Base-by-base conservation (phyloP, 345 rosid genomes). In the Boechera stricta region DNA sequence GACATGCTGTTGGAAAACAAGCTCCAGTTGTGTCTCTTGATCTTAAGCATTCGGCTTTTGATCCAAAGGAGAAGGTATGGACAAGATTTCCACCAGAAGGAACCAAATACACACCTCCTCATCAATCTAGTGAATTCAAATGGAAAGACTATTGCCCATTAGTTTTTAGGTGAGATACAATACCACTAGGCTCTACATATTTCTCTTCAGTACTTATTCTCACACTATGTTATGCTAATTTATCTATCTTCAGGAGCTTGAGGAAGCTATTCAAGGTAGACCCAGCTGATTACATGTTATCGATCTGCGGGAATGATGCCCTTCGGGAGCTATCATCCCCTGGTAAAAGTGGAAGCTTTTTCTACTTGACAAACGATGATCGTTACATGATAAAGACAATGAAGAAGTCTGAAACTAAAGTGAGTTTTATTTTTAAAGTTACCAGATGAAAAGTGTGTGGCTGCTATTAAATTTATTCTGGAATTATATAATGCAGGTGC, bases 91-190 rank as follows among this genome's bases (percentile, higher is more conserved):
- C 98, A 35, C 85, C 97, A 0, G 98, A 91, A 68, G 98, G 98
- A 71, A 87, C 87, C 39, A 94, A 94, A 78, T 72, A 91, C 74
- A 94, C 98, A 13, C 97, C 97, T 12, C 97, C 98, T 7, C 98
- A 94, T 72, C 89, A 85, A 68, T 89, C 97, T 51, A 71, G 55
- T 64, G 98, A 94, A 59, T 94, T 94, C 80, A 94, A 80, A 79
- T 94, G 98, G 98, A 94, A 94, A 82, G 98, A 91, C 70, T 91
- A 94, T 64, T 91, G 98, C 70, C 97, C 98, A 18, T 82, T 91
- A 61, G 98, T 94, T 36, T 94, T 94, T 87, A 89, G 98, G 97
- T 92, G 36, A 67, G 73, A 58, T 16, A 49, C 32, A 36, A 69
- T 15, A 16, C 18, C 51, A 65, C 42, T 75, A n/a, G 18, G 12